phyloP scores from a whole-genome alignment of 768 basidiomycete species.

The Mrakia gelida region DNA sequence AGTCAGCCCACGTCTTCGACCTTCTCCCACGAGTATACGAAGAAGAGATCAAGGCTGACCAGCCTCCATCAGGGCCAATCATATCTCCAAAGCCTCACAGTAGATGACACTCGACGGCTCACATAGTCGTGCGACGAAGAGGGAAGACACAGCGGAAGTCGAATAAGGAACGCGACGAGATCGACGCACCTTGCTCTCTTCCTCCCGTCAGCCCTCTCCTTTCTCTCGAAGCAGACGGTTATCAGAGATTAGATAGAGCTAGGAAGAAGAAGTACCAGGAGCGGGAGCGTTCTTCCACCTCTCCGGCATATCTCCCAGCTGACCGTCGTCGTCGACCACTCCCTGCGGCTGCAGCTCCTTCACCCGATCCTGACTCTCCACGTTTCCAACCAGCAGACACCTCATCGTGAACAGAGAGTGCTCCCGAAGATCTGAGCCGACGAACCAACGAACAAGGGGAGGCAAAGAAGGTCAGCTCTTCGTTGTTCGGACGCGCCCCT shows the following conservation, averaged over 20 bases:
- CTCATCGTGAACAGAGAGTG: constrained; percentile 82
- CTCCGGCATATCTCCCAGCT: constrained; percentile 29
- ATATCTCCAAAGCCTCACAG: constrained; percentile 41
- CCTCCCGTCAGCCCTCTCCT: neutral
- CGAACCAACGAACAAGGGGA: neutral
- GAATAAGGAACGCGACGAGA: no score
- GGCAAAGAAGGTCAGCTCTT: neutral
- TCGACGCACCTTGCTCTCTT: no score
- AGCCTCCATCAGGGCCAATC: constrained; percentile 45
- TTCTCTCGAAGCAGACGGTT: neutral
- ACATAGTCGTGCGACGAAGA: no score
- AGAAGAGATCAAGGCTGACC: no score
- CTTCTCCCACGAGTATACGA: no score
- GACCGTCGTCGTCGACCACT: constrained; percentile 56
- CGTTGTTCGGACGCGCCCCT: no score
- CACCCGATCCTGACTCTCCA: constrained; percentile 63
- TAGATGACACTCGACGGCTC: neutral
- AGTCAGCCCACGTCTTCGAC: no score
- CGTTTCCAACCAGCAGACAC: constrained; percentile 70
- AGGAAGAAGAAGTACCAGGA: neutral
- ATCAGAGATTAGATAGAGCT: neutral
- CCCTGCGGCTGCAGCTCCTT: constrained; percentile 30
- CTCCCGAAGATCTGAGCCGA: constrained; percentile 74
- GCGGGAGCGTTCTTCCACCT: constrained; percentile 18
- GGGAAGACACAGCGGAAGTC: no score